Conservation (phyloP, 2,329 filamentous ascomycete species). For the Escovopsis weberi region DNA sequence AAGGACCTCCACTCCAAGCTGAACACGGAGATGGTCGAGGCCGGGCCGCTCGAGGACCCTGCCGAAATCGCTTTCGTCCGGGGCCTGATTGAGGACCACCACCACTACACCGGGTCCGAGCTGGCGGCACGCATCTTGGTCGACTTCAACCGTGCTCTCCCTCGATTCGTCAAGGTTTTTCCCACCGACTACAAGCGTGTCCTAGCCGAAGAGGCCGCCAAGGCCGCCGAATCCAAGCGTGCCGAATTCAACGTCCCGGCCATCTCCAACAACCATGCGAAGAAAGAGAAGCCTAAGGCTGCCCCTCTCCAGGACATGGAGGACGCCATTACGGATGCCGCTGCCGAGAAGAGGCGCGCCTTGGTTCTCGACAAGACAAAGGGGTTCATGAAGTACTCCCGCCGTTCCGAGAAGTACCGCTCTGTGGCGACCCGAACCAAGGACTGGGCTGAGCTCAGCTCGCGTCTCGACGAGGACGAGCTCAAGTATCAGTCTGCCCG, state of each 20-base stretch:
- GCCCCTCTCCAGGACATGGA: conserved; percentile 72
- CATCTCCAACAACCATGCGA: conserved; percentile 49
- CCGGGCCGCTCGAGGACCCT: conserved; percentile 69
- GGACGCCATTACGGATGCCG: conserved; percentile 72
- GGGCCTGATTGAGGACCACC: conserved; percentile 87
- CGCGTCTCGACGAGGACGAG: conserved; percentile 80
- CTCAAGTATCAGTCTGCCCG: conserved; percentile 92
- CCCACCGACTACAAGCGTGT: conserved; percentile 95
- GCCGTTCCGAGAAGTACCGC: conserved; percentile 86
- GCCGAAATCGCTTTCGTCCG: conserved; percentile 81
- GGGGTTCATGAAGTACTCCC: conserved; percentile 95
- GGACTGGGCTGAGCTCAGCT: conserved; percentile 86
- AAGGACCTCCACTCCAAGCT: conserved; percentile 85
- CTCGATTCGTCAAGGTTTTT: conserved; percentile 83
- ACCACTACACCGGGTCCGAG: conserved; percentile 95
- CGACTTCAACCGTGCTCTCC: conserved; percentile 87
- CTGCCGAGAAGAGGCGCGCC: conserved; percentile 77
- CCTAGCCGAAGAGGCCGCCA: conserved; percentile 69
- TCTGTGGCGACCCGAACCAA: conserved; percentile 69
- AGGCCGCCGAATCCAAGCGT: conserved; percentile 73
- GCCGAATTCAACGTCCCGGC: conserved; percentile 69
- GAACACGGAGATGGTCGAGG: conserved; percentile 95
- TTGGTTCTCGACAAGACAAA: conserved; percentile 94
- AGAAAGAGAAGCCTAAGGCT: conserved; percentile 48
- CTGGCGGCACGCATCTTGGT: conserved; percentile 81